Conservation (phyloP, 495 filamentous ascomycete species). For the Penicillium riverlandense region DNA sequence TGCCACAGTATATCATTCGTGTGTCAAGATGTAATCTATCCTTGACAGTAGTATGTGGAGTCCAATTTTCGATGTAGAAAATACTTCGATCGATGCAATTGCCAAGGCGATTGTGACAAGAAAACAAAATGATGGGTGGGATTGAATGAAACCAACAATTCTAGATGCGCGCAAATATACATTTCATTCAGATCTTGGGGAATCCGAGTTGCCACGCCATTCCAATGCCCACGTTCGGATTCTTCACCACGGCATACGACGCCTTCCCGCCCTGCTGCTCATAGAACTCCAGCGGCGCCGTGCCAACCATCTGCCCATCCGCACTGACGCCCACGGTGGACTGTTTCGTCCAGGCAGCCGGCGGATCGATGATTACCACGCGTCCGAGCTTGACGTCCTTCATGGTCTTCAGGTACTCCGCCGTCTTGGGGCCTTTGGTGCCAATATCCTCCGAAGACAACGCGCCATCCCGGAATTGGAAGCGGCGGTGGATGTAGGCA, state of each 20-base stretch:
- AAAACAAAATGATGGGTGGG: too few relatives aligned
- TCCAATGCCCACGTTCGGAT: constrained; percentile 68
- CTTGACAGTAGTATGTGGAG: too few relatives aligned
- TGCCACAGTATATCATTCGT: too few relatives aligned
- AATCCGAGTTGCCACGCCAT: constrained; percentile 68
- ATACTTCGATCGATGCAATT: too few relatives aligned
- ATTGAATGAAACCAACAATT: too few relatives aligned
- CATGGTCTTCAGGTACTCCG: constrained; percentile 70
- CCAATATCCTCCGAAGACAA: constrained; percentile 45
- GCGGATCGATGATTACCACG: constrained; percentile 74
- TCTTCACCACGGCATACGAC: constrained; percentile 72
- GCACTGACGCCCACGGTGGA: constrained; percentile 59
- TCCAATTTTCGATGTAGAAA: too few relatives aligned
- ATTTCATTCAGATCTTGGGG: constrained; percentile 37
- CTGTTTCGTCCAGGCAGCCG: constrained; percentile 61
- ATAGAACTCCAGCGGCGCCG: constrained; percentile 51
- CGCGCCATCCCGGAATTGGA: constrained; percentile 50
- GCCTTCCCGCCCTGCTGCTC: constrained; percentile 55
- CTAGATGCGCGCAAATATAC: too few relatives aligned
- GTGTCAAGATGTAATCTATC: too few relatives aligned
- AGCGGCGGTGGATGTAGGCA: constrained; percentile 77
- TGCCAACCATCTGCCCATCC: constrained; percentile 55
- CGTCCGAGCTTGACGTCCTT: constrained; percentile 69
- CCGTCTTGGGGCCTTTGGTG: constrained; percentile 53
- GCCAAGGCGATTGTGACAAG: too few relatives aligned